Evolutionary conservation across 345 rosid species (phyloP), one percentile per base, ranked within the genome.

Genomic region (Arabidopsis arenosa): DNA sequence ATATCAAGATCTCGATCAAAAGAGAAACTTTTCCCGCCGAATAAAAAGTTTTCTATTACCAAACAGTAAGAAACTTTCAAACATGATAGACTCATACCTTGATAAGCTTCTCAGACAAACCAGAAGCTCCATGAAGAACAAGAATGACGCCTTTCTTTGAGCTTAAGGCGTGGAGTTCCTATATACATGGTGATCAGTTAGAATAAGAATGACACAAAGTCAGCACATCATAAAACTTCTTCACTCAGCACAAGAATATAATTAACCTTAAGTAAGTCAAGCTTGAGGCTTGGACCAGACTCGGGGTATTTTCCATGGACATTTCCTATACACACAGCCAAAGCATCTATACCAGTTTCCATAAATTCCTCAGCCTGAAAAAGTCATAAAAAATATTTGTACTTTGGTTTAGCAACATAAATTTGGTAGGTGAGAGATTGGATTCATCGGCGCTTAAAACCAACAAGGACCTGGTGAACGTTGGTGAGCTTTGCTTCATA

Each of bases 91-190:
- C 37, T 63, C 62, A 49, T 74, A 93, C 98, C 96, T 93, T 83
- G 75, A 92, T 78, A 60, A 94, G 89, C 41, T 85, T 86, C 66
- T 75, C 65, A 3, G 96, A 75, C 83, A 94, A 78, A 66, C 97
- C 98, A 7, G 98, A 94, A 70, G 98, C 98, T 75, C 97, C 97
- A n/a, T 92, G 98, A 54, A 94, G 90, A 55, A 94, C 97, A 79
- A 94, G 86, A 63, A 86, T 75, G 56, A 92, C 93, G 13, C 93
- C 89, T 70, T 87, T 94, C 91, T 85, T 92, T 2, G 85, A 87
- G 69, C 92, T 75, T 82, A 89, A 71, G 48, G 55, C 74, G 70
- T 84, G 83, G 54, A 94, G 78, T 68, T 92, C 91, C 98, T 94
- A 75, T 28, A 67, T 36, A 79, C 35, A 51, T 18, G 40, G 14